Evolutionary conservation across 176 grass and related monocot genomes (phyloP).

Genomic region (Thalia dealbata): DNA sequence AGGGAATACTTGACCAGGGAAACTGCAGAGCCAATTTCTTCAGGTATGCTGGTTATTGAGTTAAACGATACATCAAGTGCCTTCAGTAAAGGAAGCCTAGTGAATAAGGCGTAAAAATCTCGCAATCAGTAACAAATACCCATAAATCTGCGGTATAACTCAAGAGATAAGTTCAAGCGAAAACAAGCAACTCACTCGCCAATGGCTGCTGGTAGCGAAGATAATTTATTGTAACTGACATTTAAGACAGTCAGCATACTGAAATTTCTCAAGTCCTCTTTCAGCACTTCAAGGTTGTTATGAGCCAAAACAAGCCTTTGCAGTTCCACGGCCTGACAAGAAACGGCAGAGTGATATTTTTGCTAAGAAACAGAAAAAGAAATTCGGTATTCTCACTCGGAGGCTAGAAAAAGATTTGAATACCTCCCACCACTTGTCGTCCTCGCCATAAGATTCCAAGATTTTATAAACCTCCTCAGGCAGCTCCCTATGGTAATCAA

Average conservation of each 20-base stretch:
- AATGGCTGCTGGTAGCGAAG: constrained; percentile 58
- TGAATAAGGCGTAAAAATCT: constrained; percentile 9
- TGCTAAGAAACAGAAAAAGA: background rate
- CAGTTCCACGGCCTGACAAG: constrained; percentile 62
- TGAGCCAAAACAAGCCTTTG: constrained; percentile 95
- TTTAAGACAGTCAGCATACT: constrained; percentile 62
- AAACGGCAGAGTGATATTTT: background rate
- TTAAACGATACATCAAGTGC: constrained; percentile 68
- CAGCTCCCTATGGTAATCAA: constrained; percentile 33
- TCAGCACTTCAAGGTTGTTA: constrained; percentile 65
- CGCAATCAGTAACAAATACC: constrained; percentile 7
- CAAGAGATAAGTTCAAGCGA: background rate
- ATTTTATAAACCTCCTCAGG: constrained; percentile 70
- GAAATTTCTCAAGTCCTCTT: constrained; percentile 75
- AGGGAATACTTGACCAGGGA: constrained; percentile 71
- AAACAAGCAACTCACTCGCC: constrained; percentile 49
- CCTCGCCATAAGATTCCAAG: constrained; percentile 45
- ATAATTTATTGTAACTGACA: constrained; percentile 77
- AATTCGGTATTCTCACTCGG: background rate
- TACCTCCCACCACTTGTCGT: constrained; percentile 99
- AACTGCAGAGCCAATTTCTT: constrained; percentile 60
- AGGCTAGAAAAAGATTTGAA: background rate
- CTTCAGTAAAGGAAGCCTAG: constrained; percentile 72
- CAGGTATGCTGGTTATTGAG: constrained; percentile 50
- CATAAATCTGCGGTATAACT: background rate